Conservation (phyloP, 345 rosid species). For the Bruguiera sexangula region DNA sequence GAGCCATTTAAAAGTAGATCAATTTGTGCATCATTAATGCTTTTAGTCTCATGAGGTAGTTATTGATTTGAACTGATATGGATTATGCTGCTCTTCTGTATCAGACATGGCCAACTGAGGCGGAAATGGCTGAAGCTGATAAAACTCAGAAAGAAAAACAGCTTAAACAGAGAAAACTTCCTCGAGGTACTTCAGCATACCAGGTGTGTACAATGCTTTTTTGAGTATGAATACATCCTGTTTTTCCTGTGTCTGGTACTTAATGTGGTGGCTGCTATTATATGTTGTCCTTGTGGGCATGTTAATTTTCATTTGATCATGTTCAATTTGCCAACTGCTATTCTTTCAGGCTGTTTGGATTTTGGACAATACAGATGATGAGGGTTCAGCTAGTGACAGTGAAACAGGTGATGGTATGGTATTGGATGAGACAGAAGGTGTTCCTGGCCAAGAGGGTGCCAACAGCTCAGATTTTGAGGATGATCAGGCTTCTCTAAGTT, state of each 20-base stretch:
- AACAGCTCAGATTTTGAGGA: slow-evolving; percentile 51
- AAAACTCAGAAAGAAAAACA: slow-evolving; percentile 49
- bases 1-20: no score
- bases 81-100: slow-evolving; percentile 10
- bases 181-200: slow-evolving; percentile 90
- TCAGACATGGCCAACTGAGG: slow-evolving; percentile 98
- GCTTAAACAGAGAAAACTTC: slow-evolving; percentile 59
- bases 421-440: slow-evolving; percentile 56
- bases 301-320: neutral
- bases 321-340: neutral
- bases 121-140: slow-evolving; percentile 87
- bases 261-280: neutral
- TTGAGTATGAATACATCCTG: neutral
- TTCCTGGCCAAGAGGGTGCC: slow-evolving; percentile 34
- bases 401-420: slow-evolving; percentile 68
- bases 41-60: no score
- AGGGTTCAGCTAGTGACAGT: slow-evolving; percentile 44
- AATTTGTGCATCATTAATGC: no score
- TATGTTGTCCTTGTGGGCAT: neutral
- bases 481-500: slow-evolving; percentile 52
- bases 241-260: neutral
- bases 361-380: slow-evolving; percentile 67
- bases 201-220: slow-evolving; percentile 46
- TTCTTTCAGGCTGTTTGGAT: slow-evolving; percentile 93
- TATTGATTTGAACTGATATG: no score